These are phyloP conservation scores for Coemansia sp. DNA, from an alignment of 192 early-diverging fungal genomes.

Conservation along the genomic window DNA sequence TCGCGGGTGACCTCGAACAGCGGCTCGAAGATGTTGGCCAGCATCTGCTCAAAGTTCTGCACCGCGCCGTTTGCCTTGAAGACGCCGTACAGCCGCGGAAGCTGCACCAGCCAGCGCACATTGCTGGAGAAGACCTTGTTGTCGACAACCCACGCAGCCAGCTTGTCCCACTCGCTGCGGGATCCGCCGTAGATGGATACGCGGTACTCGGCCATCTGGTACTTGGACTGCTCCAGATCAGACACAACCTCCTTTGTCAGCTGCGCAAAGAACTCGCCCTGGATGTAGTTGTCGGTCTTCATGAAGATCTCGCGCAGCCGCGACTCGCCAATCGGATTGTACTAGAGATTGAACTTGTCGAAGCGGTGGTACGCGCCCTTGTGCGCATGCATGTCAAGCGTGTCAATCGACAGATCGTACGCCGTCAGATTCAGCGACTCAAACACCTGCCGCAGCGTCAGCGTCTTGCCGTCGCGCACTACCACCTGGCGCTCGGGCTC, in stretches of 20 bases:
- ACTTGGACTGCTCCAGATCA: conserved; percentile 91
- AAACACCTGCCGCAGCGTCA: conserved; percentile 84
- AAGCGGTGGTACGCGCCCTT: conserved; percentile 95
- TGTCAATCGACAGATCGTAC: conserved; percentile 93
- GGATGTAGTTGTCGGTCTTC: conserved; percentile 90
- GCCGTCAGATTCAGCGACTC: conserved; percentile 86
- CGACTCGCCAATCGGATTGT: conserved; percentile 93
- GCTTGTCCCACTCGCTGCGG: conserved; percentile 86
- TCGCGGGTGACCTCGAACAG: conserved; percentile 89
- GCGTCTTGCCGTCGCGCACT: conserved; percentile 77
- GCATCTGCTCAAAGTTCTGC: conserved; percentile 72
- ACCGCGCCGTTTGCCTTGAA: conserved; percentile 70
- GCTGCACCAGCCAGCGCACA: conserved; percentile 94
- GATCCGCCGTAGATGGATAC: conserved; percentile 91
- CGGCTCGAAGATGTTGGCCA: conserved; percentile 84
- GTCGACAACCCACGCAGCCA: conserved; percentile 88
- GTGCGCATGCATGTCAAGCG: conserved; percentile 96
- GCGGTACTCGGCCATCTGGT: conserved; percentile 93
- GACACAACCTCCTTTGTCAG: conserved; percentile 88
- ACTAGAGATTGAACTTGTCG: conserved; percentile 97
- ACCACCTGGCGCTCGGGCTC: conserved; percentile 77
- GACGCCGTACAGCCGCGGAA: conserved; percentile 88
- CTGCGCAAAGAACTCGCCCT: conserved; percentile 87
- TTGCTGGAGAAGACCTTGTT: conserved; percentile 89
- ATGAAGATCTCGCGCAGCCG: conserved; percentile 93